phyloP scores from a whole-genome alignment of 169 alveolate species.

The Plasmodium cynomolgi region DNA sequence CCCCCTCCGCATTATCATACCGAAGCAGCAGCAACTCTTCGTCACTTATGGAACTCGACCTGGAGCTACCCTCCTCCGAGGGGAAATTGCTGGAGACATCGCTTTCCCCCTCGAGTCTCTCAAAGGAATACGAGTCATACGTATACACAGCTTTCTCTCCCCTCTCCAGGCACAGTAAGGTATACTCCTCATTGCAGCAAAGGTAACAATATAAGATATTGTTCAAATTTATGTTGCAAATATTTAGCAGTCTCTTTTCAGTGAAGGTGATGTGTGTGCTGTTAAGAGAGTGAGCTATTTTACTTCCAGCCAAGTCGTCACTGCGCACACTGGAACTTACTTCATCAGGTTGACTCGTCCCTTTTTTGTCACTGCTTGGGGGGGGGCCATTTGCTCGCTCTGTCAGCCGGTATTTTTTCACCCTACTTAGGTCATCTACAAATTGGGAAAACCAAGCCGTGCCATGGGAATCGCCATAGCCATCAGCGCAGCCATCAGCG shows the following conservation, averaged over 20 bases:
- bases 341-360: neutral
- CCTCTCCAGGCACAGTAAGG: neutral
- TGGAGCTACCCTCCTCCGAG: neutral
- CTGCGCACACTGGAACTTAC: neutral
- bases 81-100: neutral
- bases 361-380: neutral
- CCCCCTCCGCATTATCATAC: slow-evolving; percentile 4
- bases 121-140: slow-evolving; percentile 65
- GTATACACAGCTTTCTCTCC: slow-evolving; percentile 13
- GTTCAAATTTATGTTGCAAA: slow-evolving; percentile 38
- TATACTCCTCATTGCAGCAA: slow-evolving; percentile 31
- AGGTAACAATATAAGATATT: slow-evolving; percentile 52
- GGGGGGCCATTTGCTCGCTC: neutral
- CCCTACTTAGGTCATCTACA: slow-evolving; percentile 26
- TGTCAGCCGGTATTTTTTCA: neutral
- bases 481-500: too few relatives aligned
- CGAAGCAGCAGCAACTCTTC: slow-evolving; percentile 39
- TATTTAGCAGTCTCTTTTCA: slow-evolving; percentile 41
- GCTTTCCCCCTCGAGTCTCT: neutral
- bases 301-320: neutral
- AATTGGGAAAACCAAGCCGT: neutral
- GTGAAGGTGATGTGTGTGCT: neutral
- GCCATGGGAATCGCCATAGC: neutral
- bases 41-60: slow-evolving; percentile 36
- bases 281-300: slow-evolving; percentile 7